phyloP scores from a whole-genome alignment of 108 stramenopile genomes.

The Discostella pseudostelligera region DNA sequence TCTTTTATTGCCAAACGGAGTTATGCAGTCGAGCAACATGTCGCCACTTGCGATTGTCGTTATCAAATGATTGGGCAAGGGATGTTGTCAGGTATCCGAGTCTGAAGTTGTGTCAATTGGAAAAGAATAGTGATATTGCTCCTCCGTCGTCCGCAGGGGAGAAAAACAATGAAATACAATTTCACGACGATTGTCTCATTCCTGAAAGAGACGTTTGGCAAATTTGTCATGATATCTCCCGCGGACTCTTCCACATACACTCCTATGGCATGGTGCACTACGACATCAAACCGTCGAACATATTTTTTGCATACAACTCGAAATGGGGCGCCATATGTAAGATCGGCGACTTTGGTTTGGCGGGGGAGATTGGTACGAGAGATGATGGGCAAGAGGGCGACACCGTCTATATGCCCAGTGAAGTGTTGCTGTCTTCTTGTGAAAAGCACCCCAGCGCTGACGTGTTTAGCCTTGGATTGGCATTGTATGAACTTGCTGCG shows the following conservation, averaged over 20 bases:
- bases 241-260: slow-evolving; percentile 80
- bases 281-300: slow-evolving; percentile 87
- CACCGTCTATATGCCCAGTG: slow-evolving; percentile 72
- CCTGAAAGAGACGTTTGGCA: slow-evolving; percentile 78
- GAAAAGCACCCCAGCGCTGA: slow-evolving; percentile 68
- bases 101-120: slow-evolving; percentile 52
- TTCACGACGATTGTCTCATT: slow-evolving; percentile 41
- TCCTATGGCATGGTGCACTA: slow-evolving; percentile 74
- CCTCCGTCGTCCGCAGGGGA: not conserved
- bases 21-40: slow-evolving; percentile 81
- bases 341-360: slow-evolving; percentile 87
- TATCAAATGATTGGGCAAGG: slow-evolving; percentile 56
- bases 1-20: slow-evolving; percentile 83
- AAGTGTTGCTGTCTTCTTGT: slow-evolving; percentile 52
- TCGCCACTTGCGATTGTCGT: slow-evolving; percentile 64
- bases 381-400: slow-evolving; percentile 89
- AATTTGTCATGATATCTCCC: slow-evolving; percentile 79
- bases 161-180: not conserved
- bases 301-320: slow-evolving; percentile 63
- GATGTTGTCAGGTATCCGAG: slow-evolving; percentile 65
- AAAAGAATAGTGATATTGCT: slow-evolving; percentile 12
- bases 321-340: slow-evolving; percentile 78
- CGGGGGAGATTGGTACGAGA: slow-evolving; percentile 63
- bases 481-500: slow-evolving; percentile 73
- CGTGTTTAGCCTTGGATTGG: slow-evolving; percentile 82